A percentile compares a stretch with the other conserved stretches of the same genome.
Conservation (phyloP, 495 filamentous ascomycete species). For the Trichoderma asperelloides region DNA sequence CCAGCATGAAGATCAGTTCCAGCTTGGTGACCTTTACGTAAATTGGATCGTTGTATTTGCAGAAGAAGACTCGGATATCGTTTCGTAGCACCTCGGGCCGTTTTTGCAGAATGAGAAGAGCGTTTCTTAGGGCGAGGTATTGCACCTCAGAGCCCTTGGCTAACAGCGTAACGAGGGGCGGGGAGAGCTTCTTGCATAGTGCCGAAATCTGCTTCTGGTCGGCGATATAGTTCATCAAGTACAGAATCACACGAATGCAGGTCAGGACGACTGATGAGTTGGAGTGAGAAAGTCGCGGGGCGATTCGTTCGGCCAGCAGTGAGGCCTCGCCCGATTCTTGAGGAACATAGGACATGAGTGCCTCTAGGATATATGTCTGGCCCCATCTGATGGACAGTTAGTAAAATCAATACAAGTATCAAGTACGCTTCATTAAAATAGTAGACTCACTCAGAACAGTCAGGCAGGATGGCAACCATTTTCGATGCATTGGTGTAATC, state of each 20-base stretch:
- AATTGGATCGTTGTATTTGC: constrained; percentile 99
- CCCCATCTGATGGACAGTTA: constrained; percentile 65
- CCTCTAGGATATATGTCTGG: constrained; percentile 96
- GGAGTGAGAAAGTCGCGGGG: constrained; percentile 86
- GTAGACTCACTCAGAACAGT: constrained; percentile 81
- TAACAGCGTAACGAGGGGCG: constrained; percentile 87
- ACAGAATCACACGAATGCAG: constrained; percentile 89
- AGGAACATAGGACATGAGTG: constrained; percentile 95
- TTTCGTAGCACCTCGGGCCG: constrained; percentile 90
- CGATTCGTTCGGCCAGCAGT: constrained; percentile 84
- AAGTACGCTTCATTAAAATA: constrained; percentile 4
- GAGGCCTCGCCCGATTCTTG: constrained; percentile 82
- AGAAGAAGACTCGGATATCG: constrained; percentile 98
- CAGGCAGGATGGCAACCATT: constrained; percentile 89
- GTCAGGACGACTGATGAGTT: constrained; percentile 96
- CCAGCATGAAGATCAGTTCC: constrained; percentile 98
- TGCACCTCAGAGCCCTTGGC: constrained; percentile 97
- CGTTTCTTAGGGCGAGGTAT: constrained; percentile 91
- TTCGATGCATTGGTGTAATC: constrained; percentile 96
- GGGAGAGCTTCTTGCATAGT: constrained; percentile 87
- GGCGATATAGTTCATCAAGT: constrained; percentile 97
- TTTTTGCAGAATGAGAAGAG: constrained; percentile 85
- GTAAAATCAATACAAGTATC: constrained; percentile 6
- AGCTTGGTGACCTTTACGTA: constrained; percentile 99
- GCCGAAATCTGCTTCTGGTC: constrained; percentile 85